Conservation (phyloP, 306 rosid species). For the Ziziphus jujuba region DNA sequence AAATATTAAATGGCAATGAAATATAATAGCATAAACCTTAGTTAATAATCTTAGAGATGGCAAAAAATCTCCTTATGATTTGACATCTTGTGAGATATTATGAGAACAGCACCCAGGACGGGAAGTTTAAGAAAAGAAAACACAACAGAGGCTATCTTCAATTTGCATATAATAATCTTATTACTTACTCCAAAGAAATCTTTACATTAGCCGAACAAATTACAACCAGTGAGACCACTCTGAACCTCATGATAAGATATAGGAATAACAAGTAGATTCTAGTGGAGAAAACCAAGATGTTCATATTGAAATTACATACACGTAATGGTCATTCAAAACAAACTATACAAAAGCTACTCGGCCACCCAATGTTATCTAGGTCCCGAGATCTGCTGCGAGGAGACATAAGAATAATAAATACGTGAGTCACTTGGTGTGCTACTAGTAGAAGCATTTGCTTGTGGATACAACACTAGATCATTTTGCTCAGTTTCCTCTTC, state of each 20-base stretch:
- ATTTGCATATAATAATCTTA: slow-evolving; percentile 1
- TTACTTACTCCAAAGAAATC: slow-evolving; percentile 3
- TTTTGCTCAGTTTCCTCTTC: slow-evolving; percentile 42
- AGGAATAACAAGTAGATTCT: slow-evolving; percentile 7
- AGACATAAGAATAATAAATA: slow-evolving; percentile 49
- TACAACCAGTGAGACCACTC: not conserved
- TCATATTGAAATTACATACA: slow-evolving; percentile 15
- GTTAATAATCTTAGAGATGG: not conserved
- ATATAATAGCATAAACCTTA: not conserved
- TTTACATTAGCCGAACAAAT: slow-evolving; percentile 9
- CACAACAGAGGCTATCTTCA: not conserved
- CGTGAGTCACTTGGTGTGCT: slow-evolving; percentile 36
- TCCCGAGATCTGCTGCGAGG: slow-evolving; percentile 83
- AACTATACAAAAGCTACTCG: slow-evolving; percentile 13
- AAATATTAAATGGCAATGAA: not conserved
- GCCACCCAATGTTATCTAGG: slow-evolving; percentile 59
- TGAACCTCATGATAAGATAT: slow-evolving; percentile 17
- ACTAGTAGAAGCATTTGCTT: slow-evolving; percentile 31
- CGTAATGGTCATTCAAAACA: slow-evolving; percentile 16
- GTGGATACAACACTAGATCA: slow-evolving; percentile 28
- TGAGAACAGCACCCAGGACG: not conserved
- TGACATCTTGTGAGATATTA: not conserved
- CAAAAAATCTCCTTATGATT: not conserved
- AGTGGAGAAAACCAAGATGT: not conserved
- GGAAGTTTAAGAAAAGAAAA: not conserved